These are phyloP conservation scores for Aspergillus carbonarius DNA, from an alignment of 2,329 filamentous ascomycete genomes.

Conservation along the genomic window DNA sequence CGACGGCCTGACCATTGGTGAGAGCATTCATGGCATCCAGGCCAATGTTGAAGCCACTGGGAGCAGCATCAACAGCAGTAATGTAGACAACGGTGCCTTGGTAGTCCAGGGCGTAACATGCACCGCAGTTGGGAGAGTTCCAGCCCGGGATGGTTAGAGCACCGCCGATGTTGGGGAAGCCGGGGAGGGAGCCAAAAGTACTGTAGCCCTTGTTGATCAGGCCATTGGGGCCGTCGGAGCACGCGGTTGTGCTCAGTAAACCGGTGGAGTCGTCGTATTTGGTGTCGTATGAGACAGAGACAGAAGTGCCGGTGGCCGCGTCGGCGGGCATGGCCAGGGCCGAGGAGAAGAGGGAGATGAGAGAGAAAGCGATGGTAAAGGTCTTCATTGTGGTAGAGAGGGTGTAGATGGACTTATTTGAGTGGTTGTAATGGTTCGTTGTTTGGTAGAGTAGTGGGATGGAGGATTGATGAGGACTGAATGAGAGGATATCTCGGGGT, in stretches of 20 bases:
- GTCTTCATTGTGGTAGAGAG: slow-evolving; percentile 26
- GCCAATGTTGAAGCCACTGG: slow-evolving; percentile 51
- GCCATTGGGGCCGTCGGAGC: slow-evolving; percentile 39
- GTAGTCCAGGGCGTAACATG: slow-evolving; percentile 54
- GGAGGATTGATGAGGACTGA: neutral
- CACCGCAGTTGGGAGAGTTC: slow-evolving; percentile 52
- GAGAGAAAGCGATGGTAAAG: slow-evolving; percentile 18
- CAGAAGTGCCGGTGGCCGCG: slow-evolving; percentile 12
- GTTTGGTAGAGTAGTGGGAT: neutral
- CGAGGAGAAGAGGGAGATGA: slow-evolving; percentile 23
- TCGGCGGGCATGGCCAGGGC: slow-evolving; percentile 24
- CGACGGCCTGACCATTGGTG: slow-evolving; percentile 47
- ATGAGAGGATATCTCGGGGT: neutral
- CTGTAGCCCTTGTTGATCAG: slow-evolving; percentile 32
- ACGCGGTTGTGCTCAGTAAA: slow-evolving; percentile 54
- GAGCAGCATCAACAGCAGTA: slow-evolving; percentile 49
- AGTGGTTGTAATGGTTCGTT: neutral
- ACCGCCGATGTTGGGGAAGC: slow-evolving; percentile 52
- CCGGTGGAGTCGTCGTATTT: slow-evolving; percentile 65
- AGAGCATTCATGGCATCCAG: slow-evolving; percentile 50
- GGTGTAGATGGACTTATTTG: neutral
- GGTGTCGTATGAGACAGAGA: slow-evolving; percentile 67
- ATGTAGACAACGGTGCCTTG: slow-evolving; percentile 47
- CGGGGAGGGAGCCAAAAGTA: slow-evolving; percentile 47
- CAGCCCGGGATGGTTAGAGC: slow-evolving; percentile 49